Evolutionary conservation across 2,329 filamentous ascomycete species (phyloP), one percentile per base, ranked within the genome.

Genomic region (Aspergillus viridinutans): DNA sequence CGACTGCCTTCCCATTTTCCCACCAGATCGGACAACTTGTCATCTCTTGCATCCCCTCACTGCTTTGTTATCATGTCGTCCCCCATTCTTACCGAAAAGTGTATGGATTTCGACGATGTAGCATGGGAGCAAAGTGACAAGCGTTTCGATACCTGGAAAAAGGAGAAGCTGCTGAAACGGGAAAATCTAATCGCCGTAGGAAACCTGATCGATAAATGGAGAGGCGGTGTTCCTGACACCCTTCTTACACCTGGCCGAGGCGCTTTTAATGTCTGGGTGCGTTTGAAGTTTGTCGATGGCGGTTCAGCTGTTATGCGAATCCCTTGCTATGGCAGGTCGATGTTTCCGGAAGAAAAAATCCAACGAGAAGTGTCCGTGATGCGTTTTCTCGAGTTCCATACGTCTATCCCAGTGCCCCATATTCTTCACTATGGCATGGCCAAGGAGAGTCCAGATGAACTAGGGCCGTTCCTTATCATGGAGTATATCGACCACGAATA

Each of bases 401-500:
- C 40, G 7, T n/a, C 17, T 21, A 42, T 42, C n/a, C 40, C n/a
- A 21, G n/a, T 42, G 3, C n/a, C 40, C 7, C 17, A 42, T 42
- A 21, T 21, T 4, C 17, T 42, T 42, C 40, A 21, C 2, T 42
- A 42, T 42, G n/a, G n/a, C 6, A 42, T 42, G 40, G 10, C 17
- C 9, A 10, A 42, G 40, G 40, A 21, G 9, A 42, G 40, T 10
- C 40, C 40, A 3, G 40, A n/a, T 32, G 62, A 54, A 3, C 56
- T 72, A 1, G 69, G 65, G 3, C 67, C 69, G 3, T 74, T 66
- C 55, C 73, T 72, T n/a, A 64, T 71, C 52, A 69, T 70, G 68
- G 66, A 67, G 42, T 72, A 64, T 38, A 20, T 42, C 20, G 38
- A n/a, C 1, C 17, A 20, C 20, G 7, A n/a, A 9, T 42, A n/a